Conservation (phyloP, 129 eudicot genomes). For the sunflower (Helianthus annuus) region DNA sequence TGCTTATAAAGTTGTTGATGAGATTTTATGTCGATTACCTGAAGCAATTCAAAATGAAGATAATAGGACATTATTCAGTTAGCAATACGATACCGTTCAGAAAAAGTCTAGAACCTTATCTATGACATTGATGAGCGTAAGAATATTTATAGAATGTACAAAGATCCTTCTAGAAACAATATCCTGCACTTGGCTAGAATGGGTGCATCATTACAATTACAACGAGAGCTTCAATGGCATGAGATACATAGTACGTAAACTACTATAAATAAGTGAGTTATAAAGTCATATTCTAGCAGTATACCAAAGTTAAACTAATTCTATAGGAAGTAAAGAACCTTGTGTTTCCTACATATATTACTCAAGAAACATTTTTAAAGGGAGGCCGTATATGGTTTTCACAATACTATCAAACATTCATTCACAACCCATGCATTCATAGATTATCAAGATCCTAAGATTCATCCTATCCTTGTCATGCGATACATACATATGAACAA, state of each 20-base stretch:
- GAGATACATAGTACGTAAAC: conserved; percentile 5
- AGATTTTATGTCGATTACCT: background rate
- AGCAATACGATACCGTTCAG: conserved; percentile 20
- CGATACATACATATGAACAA: no score
- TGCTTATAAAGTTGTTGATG: conserved; percentile 7
- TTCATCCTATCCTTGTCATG: no score
- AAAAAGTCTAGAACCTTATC: conserved; percentile 23
- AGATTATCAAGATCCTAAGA: no score
- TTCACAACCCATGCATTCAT: no score
- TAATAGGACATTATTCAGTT: conserved; percentile 17
- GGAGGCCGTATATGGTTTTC: conserved; percentile 27
- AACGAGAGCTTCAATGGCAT: conserved; percentile 34
- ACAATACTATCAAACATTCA: no score
- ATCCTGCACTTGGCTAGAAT: conserved; percentile 27
- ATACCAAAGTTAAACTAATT: background rate
- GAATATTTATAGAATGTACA: background rate
- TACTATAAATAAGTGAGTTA: background rate
- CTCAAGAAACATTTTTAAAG: conserved; percentile 17
- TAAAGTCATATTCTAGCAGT: background rate
- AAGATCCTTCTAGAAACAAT: conserved; percentile 27
- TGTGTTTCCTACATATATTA: conserved; percentile 14
- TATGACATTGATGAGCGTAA: conserved; percentile 15
- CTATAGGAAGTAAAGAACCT: conserved; percentile 24
- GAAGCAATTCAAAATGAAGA: background rate
- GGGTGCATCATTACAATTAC: conserved; percentile 36